Evolutionary conservation across 139 green algal genomes (phyloP).

Genomic region (Chlorella sp.): DNA sequence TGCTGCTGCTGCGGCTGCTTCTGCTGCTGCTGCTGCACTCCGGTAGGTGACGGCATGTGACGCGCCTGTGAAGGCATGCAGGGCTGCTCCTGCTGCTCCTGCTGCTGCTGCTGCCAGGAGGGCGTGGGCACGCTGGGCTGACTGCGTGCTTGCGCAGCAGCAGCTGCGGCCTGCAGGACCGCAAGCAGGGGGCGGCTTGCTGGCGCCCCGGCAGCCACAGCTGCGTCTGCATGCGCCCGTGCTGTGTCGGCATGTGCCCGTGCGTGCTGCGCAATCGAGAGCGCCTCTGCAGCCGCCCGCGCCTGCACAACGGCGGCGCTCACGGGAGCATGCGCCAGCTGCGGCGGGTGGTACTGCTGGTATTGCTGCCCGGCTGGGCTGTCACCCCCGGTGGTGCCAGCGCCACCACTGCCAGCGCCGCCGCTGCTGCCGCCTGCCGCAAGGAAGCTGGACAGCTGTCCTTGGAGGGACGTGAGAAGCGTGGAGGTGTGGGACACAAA

Average conservation of each 20-base stretch:
- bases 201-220: background rate
- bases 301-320: background rate
- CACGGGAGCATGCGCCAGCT: background rate
- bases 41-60: background rate
- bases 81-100: background rate
- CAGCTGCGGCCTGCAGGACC: too few relatives aligned
- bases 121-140: too few relatives aligned
- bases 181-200: too few relatives aligned
- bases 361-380: background rate
- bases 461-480: background rate
- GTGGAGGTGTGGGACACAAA: slow-evolving; percentile 6
- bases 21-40: background rate
- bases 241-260: background rate
- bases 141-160: too few relatives aligned
- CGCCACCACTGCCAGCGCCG: background rate
- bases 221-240: background rate
- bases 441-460: slow-evolving; percentile 1
- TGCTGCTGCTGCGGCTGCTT: background rate
- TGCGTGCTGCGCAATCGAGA: background rate
- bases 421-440: background rate
- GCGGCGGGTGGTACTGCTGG: background rate
- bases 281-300: slow-evolving; percentile 10
- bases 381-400: background rate
- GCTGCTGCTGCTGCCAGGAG: too few relatives aligned
- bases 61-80: background rate